Evolutionary conservation across 768 basidiomycete species (phyloP), one percentile per base, ranked within the genome.

Genomic region (Psilocybe sp.): DNA sequence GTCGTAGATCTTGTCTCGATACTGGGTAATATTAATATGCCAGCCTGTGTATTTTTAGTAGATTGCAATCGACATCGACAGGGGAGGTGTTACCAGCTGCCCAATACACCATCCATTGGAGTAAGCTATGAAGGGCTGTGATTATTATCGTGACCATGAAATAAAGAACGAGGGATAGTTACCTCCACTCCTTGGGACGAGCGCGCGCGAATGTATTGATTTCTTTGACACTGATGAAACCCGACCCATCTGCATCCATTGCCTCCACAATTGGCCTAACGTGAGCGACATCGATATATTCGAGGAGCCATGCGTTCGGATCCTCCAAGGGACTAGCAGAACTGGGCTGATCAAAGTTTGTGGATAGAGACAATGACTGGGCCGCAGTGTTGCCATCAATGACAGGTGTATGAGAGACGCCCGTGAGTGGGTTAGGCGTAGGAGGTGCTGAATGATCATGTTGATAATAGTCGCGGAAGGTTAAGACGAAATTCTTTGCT

Each of bases 51-150:
- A 4, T 8, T 33, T 2, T 12, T 20, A 8, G 31, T 19, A 28
- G n/a, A n/a, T 40, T 18, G 16, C 31, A 23, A n/a, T 1, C 10
- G 38, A n/a, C 13, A 12, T 18, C 19, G 10, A 32, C 7, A 33
- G 2, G 14, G 4, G n/a, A 32, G 13, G 20, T 16, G 32, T 15
- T 16, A 47, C 63, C 63, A 16, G 57, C 61, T 1, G 63, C 63
- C 64, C 66, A 68, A 37, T 61, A 66, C 1, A 61, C 64, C 6
- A 68, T 49, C 66, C 66, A 68, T 11, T 56, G 53, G 3, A 61
- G 47, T 4, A 68, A 55, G 41, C n/a, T n/a, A n/a, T n/a, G n/a
- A n/a, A n/a, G n/a, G n/a, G n/a, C n/a, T n/a, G n/a, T n/a, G n/a
- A n/a, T n/a, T n/a, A n/a, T n/a, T n/a, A n/a, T n/a, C n/a, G n/a